Evolutionary conservation across 768 basidiomycete genomes (phyloP), one percentile per base, ranked within the genome.

Genomic region (Kockovaella imperatae): DNA sequence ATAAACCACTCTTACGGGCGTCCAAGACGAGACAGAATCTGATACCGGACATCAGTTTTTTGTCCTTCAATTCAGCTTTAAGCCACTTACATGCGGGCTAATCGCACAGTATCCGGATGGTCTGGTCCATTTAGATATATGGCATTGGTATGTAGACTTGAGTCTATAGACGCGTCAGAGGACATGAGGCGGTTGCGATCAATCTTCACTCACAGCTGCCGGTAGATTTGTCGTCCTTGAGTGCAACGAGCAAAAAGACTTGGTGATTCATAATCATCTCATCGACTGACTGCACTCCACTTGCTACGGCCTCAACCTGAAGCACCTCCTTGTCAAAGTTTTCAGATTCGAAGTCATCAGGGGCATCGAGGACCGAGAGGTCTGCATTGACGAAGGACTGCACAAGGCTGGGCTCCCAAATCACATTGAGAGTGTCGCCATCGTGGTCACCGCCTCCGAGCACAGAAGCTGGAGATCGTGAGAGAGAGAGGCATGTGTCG

Each of bases 381-480:
- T 45, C 47, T 10, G 65, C 59, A 38, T 67, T 56, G 2, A 8
- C 24, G 47, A 67, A 67, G 1, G 35, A 25, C 15, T 49, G 38
- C 3, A 64, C 62, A 5, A 67, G 38, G 5, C 41, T 47, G 3
- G 35, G 11, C 17, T 57, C 55, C 54, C 57, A 64, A 36, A 59
- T 48, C n/a, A 67, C 15, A 35, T 55, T 42, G 6, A 62, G 50
- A 4, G 62, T 67, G 42, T 67, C 65, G 2, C 65, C 65, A 51
- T 67, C 65, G 48, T 67, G 64, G 44, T 67, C 65, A 2, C 65
- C 65, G 14, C 65, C 65, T 10, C 54, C 60, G 8, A 61, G 44
- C 25, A 46, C 52, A 45, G 52, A 56, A 26, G 59, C 62, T 0
- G 65, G 62, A 6, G 62, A 64, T 34, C 54, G 50, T 20, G 24